Evolutionary conservation across 257 asterid genomes (phyloP), one percentile per base, ranked within the genome.

Genomic region (Paraleonurus japonicus): DNA sequence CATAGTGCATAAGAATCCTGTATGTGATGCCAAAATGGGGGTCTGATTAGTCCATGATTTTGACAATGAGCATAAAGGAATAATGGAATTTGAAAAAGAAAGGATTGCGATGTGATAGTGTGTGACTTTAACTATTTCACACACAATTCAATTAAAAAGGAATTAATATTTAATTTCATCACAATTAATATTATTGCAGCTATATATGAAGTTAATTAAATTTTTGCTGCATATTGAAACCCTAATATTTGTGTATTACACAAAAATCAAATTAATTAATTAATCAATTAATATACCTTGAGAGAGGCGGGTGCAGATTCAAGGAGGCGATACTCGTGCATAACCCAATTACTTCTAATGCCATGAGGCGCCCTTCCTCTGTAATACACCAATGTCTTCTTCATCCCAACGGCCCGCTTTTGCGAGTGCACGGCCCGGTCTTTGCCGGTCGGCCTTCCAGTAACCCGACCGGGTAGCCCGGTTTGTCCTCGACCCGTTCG

Each of bases 401-500:
- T 88, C 92, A 84, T 86, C 4, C 95, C 95, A 0, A 88, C 85
- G 4, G 83, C 73, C 72, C 86, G 81, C 74, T 78, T 80, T 26
- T 82, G 87, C 0, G 93, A 89, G 17, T 75, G 82, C 27, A 89
- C 93, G 0, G 78, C 7, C 69, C 96, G 80, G 32, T 89, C 96
- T 43, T 89, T 89, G 3, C 93, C 96, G 0, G 96, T 89, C n/a
- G 3, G 96, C 96, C 81, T 88, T 88, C 96, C 96, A 88, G 71
- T 88, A 88, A 0, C 96, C 92, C 8, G 89, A 82, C 51, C 84
- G 79, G 5, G 96, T 89, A 15, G 96, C 96, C 48, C 93, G 81
- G 39, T 89, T 89, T 0, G 96, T 89, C 78, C 93, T 73, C 43
- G 90, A 85, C 73, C 96, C 93, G 70, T 89, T 89, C 1, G 96